phyloP scores from a whole-genome alignment of 306 rosid species.

The Luffa acutangula region DNA sequence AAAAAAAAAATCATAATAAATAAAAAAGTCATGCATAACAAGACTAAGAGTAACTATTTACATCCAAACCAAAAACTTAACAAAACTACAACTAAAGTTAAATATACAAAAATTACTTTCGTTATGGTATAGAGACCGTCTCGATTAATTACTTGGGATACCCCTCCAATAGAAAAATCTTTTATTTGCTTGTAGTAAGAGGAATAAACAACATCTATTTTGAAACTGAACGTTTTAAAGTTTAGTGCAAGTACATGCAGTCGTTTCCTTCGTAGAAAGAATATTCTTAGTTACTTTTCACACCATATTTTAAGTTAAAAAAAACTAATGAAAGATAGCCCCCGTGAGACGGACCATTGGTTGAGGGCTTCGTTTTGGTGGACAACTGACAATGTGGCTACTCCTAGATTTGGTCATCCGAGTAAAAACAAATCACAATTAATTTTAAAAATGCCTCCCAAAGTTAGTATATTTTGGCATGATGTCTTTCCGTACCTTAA shows the following conservation, averaged over 20 bases:
- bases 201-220: neutral
- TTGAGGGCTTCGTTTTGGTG: too few species aligned
- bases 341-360: neutral
- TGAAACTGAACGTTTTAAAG: neutral
- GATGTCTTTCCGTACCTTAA: neutral
- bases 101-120: too few species aligned
- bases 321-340: too few species aligned
- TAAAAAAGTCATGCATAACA: neutral
- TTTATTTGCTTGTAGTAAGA: too few species aligned
- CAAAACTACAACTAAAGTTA: neutral
- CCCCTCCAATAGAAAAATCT: too few species aligned
- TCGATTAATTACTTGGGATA: too few species aligned
- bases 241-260: neutral
- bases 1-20: neutral
- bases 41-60: neutral
- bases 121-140: too few species aligned
- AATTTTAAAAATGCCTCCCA: neutral
- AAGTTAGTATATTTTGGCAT: neutral
- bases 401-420: neutral
- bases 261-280: neutral
- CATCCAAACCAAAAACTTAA: neutral
- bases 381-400: neutral
- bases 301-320: too few species aligned
- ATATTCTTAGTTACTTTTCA: neutral
- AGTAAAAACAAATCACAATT: neutral